Base-by-base conservation (phyloP, 208 protist genomes). In the Leishmania major region DNA sequence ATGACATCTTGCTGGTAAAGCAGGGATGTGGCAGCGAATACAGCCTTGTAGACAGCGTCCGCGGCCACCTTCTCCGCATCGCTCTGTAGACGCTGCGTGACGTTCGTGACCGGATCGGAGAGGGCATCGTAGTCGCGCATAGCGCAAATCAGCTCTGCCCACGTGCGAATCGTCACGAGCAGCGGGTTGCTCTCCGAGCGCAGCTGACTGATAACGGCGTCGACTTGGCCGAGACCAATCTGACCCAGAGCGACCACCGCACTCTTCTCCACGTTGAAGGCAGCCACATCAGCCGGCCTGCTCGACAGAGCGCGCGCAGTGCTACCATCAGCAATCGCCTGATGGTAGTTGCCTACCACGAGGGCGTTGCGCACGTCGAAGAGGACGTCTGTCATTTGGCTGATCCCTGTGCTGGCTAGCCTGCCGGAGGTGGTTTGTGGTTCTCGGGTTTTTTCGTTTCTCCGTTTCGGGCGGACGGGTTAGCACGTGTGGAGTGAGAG, bases 351-450 rank as follows among this genome's bases (percentile, higher is more conserved):
- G 59, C 96, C 96, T 0, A 98, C 82, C 0, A 84, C 84, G n/a
- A 98, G 83, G 70, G 88, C 89, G 76, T 98, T 97, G 64, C 96
- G 88, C 49, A 88, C 91, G 69, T 98, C 95, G 70, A 93, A 98
- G 25, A 98, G 90, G 3, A 88, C 88, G 88, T 98, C 94, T 1
- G 91, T 86, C 93, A 95, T 96, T 19, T 76, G 6, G 31, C n/a
- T 55, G 57, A 64, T 6, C 35, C 10, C 19, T 31, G n/a, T 80
- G n/a, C 64, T 25, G 49, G 3, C 62, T 40, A 22, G 28, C 62
- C 31, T 25, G 3, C n/a, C 51, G 4, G 51, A 22, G 51, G 13
- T 55, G 51, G 51, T 22, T 22, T 55, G 51, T 0, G 51, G 51
- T 22, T 55, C 51, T 17, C 17, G 17, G 51, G 1, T 3, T 55